Evolutionary conservation across 768 basidiomycete genomes (phyloP), one percentile per base, ranked within the genome.

Genomic region (Arthromyces matolae): DNA sequence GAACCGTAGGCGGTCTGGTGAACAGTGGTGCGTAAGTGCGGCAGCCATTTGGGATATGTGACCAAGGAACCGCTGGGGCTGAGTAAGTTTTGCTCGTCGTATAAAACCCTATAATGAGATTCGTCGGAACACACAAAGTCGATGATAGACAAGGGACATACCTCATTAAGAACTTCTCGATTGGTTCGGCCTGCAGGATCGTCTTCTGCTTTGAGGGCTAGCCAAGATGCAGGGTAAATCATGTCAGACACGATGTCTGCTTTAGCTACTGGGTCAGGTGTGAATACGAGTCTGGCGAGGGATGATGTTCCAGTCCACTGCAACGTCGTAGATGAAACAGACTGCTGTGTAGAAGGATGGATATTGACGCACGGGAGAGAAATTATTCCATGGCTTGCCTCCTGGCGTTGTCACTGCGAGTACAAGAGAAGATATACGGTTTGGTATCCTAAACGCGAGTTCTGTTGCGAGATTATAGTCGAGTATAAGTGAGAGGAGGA

Each of bases 1-100:
- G 28, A 50, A 59, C 10, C 65, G 63, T 16, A 86, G 70, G 4
- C 76, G 72, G 0, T 70, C 69, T 0, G 75, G 63, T 4, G 67
- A 58, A 54, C 89, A 80, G 43, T 73, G 58, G 59, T 91, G 88
- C 0, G 82, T 84, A 1, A 86, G 52, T 0, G 58, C 81, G 1
- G 89, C 86, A 12, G 68, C 71, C 79, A 86, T 81, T 62, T 93
- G 91, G 9, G 84, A 88, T 13, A 92, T 47, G 22, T 77, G 66
- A 0, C 89, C 89, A 14, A 77, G 50, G 42, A 83, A 61, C 3
- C 66, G 69, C 54, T 89, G 90, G 3, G 77, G 79, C 27, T 73
- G 75, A 1, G 84, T 81, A 6, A 77, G 65, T 4, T 63, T 54
- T 14, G 80, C 65, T 16, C 83, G 79, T 14, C 59, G 64, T 32